These are phyloP conservation scores for Pilatotrama ljubarskyi DNA, from an alignment of 768 basidiomycete species.

Conservation along the genomic window DNA sequence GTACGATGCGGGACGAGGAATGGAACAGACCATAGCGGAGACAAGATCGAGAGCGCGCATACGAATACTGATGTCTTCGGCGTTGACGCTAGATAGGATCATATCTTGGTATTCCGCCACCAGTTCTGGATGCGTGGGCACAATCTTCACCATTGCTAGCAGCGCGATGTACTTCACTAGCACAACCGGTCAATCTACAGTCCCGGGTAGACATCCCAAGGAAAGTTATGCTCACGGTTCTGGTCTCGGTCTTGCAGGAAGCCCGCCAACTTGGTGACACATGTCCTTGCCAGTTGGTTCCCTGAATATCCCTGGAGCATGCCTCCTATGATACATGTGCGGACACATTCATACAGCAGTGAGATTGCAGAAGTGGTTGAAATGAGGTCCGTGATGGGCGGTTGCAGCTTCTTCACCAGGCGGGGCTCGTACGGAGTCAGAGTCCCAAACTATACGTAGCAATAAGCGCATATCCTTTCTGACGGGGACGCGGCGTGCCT, in stretches of 20 bases:
- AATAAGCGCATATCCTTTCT: constrained; percentile 7
- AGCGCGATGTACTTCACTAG: constrained; percentile 98
- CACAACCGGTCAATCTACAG: constrained; percentile 5
- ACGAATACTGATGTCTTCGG: constrained; percentile 93
- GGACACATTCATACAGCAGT: constrained; percentile 95
- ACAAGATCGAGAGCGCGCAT: constrained; percentile 95
- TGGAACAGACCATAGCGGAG: constrained; percentile 77
- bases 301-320: constrained; percentile 86
- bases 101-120: constrained; percentile 91
- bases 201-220: neutral
- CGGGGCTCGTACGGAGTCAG: constrained; percentile 91
- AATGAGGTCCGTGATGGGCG: constrained; percentile 93
- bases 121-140: constrained; percentile 86
- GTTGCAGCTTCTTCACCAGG: constrained; percentile 89
- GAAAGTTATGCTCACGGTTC: constrained; percentile 64
- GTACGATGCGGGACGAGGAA: neutral
- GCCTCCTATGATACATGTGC: constrained; percentile 95
- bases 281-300: constrained; percentile 76
- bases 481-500: constrained; percentile 24
- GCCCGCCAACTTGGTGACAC: constrained; percentile 89
- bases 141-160: constrained; percentile 93
- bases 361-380: constrained; percentile 95
- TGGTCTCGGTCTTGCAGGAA: constrained; percentile 95
- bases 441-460: constrained; percentile 74
- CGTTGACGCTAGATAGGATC: constrained; percentile 86